phyloP scores from a whole-genome alignment of 2,329 filamentous ascomycete genomes.

The Lasiodiplodia sp. region DNA sequence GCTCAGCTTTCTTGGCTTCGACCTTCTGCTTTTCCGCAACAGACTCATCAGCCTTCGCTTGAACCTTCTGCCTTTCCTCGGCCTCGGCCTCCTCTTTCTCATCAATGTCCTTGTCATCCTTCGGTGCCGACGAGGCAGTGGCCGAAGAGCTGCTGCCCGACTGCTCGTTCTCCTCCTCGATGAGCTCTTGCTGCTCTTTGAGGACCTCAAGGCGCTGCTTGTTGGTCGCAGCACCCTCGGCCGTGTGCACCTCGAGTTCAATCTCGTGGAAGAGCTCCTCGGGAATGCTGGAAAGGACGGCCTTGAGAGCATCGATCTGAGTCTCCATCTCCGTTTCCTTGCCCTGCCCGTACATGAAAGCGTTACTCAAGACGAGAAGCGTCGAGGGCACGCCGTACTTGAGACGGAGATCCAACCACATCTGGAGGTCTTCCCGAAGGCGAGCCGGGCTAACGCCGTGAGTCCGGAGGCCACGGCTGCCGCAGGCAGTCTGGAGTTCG shows the following conservation, averaged over 20 bases:
- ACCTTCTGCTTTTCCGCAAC: conserved; percentile 20
- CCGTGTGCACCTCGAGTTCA: conserved; percentile 95
- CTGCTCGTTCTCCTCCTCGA: conserved; percentile 95
- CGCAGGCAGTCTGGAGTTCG: conserved; percentile 91
- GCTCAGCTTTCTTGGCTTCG: conserved; percentile 30
- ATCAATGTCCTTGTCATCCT: conserved; percentile 91
- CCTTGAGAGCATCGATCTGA: conserved; percentile 91
- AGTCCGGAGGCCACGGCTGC: conserved; percentile 89
- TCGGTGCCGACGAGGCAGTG: conserved; percentile 61
- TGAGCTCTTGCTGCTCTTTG: conserved; percentile 97
- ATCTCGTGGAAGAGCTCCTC: conserved; percentile 99
- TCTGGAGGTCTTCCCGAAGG: conserved; percentile 86
- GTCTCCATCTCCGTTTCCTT: conserved; percentile 83
- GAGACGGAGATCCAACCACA: conserved; percentile 92
- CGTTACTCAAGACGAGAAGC: conserved; percentile 92
- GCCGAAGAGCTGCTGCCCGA: conserved; percentile 79
- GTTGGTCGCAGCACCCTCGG: conserved; percentile 96
- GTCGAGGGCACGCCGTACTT: conserved; percentile 97
- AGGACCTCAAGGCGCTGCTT: conserved; percentile 98
- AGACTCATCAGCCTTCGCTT: conserved; percentile 4
- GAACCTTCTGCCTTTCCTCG: conserved; percentile 15
- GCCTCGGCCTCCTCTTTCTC: conserved; percentile 66
- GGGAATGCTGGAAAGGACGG: conserved; percentile 91
- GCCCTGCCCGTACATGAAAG: conserved; percentile 93
- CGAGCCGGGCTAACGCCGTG: conserved; percentile 89